Percentiles rank a stretch among this genome's conserved stretches.
Evolutionary conservation across 2,329 filamentous ascomycete species (phyloP).

Genomic region (Akanthomyces lecanii): DNA sequence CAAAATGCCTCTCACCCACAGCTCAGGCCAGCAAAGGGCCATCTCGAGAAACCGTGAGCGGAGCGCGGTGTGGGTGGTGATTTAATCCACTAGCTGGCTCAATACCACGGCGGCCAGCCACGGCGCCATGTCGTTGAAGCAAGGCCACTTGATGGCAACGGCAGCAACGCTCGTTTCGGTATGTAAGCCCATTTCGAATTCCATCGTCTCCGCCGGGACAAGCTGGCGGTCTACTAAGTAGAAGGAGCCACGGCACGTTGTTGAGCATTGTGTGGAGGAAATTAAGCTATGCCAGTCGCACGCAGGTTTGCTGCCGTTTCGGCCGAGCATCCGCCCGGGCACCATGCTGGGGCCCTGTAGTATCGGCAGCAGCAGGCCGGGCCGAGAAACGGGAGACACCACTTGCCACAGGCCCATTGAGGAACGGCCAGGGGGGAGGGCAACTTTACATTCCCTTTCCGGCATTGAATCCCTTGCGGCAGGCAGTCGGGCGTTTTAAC

Average conservation of each 20-base stretch:
- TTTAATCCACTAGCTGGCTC: constrained; percentile 1
- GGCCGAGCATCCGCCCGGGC: constrained; percentile 10
- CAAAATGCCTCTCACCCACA: background rate
- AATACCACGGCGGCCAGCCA: background rate
- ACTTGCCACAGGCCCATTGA: background rate
- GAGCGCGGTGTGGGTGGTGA: constrained; percentile 6
- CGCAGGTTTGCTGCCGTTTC: background rate
- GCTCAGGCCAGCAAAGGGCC: background rate
- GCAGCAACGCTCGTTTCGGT: background rate
- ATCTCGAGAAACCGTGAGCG: background rate
- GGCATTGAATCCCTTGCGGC: background rate
- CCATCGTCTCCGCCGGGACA: background rate
- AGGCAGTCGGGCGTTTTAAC: background rate
- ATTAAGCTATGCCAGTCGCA: background rate
- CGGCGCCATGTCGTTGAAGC: background rate
- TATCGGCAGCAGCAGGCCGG: constrained; percentile 4
- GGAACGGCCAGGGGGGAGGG: background rate
- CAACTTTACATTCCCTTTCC: background rate
- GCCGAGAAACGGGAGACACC: constrained; percentile 7
- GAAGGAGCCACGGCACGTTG: background rate
- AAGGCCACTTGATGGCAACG: background rate
- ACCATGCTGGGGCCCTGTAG: background rate
- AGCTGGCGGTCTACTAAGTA: background rate
- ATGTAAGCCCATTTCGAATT: background rate
- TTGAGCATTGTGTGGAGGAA: background rate